Evolutionary conservation across 345 rosid species (phyloP).

Genomic region (Luvunga scandens): DNA sequence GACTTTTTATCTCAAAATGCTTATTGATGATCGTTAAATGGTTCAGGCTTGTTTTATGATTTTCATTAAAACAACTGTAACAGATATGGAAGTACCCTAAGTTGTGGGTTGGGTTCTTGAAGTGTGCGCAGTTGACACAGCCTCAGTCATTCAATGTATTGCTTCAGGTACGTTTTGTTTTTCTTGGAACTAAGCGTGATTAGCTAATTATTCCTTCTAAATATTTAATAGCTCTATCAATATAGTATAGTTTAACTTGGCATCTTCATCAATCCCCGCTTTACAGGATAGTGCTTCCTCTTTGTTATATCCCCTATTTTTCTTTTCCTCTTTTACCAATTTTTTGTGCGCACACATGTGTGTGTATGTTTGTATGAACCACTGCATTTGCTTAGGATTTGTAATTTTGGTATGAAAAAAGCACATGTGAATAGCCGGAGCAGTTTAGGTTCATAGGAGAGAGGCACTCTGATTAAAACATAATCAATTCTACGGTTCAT

Average conservation of each 20-base stretch:
- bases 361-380: not conserved
- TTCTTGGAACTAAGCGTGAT: not conserved
- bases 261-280: too few species aligned
- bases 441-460: not conserved
- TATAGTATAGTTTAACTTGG: too few species aligned
- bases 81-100: constrained; percentile 99
- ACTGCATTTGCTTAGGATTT: not conserved
- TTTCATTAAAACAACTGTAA: constrained; percentile 21
- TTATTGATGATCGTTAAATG: not conserved
- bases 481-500: not conserved
- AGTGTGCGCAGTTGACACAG: constrained; percentile 79
- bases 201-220: not conserved
- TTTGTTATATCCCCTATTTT: not conserved
- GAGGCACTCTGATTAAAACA: not conserved
- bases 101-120: constrained; percentile 98
- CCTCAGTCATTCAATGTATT: constrained; percentile 88
- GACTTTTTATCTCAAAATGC: constrained; percentile 18
- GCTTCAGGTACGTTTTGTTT: constrained; percentile 65
- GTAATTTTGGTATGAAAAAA: not conserved
- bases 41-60: constrained; percentile 13
- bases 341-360: not conserved
- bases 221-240: too few species aligned
- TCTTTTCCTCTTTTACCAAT: not conserved
- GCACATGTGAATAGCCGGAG: not conserved
- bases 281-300: too few species aligned